phyloP scores from a whole-genome alignment of 75 land plant species.

The Selaginella moellendorffii region DNA sequence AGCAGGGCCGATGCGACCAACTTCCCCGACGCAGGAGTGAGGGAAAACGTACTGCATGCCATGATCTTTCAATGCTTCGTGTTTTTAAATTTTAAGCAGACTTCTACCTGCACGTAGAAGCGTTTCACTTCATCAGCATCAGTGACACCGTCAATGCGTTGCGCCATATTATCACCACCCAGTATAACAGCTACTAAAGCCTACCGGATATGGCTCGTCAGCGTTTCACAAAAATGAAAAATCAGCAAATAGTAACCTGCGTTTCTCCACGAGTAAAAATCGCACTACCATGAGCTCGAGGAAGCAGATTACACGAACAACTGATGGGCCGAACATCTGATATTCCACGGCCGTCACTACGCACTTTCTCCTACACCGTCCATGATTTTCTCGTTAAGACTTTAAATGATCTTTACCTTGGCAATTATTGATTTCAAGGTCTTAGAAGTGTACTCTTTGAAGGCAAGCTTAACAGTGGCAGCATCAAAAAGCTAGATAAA shows the following conservation, averaged over 20 bases:
- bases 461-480: conserved; percentile 81
- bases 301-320: conserved; percentile 62
- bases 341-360: conserved; percentile 84
- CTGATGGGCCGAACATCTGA: conserved; percentile 58
- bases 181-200: conserved; percentile 80
- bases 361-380: conserved; percentile 46
- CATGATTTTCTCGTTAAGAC: neutral
- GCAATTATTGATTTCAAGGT: conserved; percentile 63
- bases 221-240: too few species aligned
- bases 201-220: conserved; percentile 36
- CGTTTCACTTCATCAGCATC: conserved; percentile 62
- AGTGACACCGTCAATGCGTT: conserved; percentile 73
- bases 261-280: conserved; percentile 97
- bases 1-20: conserved; percentile 82
- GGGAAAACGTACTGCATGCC: too few species aligned
- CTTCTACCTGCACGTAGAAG: conserved; percentile 92
- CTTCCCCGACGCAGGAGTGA: conserved; percentile 94
- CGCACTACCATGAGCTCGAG: conserved; percentile 93
- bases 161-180: conserved; percentile 93
- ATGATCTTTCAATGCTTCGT: neutral
- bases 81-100: too few species aligned
- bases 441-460: conserved; percentile 73
- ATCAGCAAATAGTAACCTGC: too few species aligned
- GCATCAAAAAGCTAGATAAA: conserved; percentile 54
- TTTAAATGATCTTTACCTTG: conserved; percentile 35